Percentiles rank a stretch among this genome's conserved stretches.
phyloP scores from a whole-genome alignment of 129 eudicot species.

The Scalesia atractyloides region DNA sequence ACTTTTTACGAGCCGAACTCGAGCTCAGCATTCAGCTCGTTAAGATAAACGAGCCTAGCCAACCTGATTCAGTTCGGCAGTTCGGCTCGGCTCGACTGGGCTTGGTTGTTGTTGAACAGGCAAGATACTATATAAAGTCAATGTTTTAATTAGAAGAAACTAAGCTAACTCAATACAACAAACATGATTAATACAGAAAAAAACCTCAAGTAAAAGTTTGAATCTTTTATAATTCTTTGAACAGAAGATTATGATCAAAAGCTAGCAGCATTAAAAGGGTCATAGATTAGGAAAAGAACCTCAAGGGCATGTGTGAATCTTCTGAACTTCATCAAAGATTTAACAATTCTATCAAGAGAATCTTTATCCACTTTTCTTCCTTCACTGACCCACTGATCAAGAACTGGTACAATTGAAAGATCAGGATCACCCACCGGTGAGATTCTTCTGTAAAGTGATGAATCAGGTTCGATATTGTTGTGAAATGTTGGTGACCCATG shows the following conservation, averaged over 20 bases:
- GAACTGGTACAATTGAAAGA: conserved; percentile 46
- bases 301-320: conserved; percentile 68
- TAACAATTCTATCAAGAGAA: conserved; percentile 36
- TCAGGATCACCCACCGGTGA: conserved; percentile 60
- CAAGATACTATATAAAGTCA: neutral
- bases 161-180: neutral
- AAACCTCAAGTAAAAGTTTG: neutral
- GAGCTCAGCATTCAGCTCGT: too few relatives aligned
- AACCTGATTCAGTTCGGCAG: too few relatives aligned
- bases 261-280: neutral
- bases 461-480: neutral
- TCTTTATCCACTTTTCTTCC: conserved; percentile 33
- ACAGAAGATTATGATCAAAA: neutral
- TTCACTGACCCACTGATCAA: conserved; percentile 65
- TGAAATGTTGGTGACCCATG: conserved; percentile 10
- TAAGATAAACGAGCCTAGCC: too few relatives aligned
- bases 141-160: neutral
- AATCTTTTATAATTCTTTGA: neutral
- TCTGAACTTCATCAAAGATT: conserved; percentile 28
- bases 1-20: too few relatives aligned
- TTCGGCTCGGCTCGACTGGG: too few relatives aligned
- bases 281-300: conserved; percentile 32
- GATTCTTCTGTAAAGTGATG: conserved; percentile 49
- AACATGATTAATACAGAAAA: neutral
- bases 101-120: neutral